Conservation (phyloP, 495 filamentous ascomycete species). For the Talaromyces adpressus region DNA sequence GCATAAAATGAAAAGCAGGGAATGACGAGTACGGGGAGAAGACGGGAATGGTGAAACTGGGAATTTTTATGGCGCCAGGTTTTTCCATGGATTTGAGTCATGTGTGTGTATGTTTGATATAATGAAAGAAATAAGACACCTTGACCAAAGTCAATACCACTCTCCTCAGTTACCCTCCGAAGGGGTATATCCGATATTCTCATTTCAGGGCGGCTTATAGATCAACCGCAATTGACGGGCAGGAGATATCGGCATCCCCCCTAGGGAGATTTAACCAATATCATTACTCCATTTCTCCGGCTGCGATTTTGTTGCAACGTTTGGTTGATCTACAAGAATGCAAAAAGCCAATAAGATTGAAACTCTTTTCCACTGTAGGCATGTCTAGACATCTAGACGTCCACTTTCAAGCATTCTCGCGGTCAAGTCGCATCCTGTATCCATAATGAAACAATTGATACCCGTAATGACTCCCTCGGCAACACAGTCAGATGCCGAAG, state of each 20-base stretch:
- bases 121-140: constrained; percentile 1
- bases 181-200: background rate
- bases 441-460: background rate
- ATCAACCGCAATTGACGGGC: background rate
- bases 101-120: constrained; percentile 2
- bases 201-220: background rate
- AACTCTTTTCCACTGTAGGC: background rate
- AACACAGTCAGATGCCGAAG: background rate
- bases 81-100: background rate
- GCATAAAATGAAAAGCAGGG: constrained; percentile 3
- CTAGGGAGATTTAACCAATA: background rate
- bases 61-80: constrained; percentile 3
- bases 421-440: background rate
- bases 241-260: background rate
- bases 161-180: background rate
- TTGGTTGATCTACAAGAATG: background rate
- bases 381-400: background rate
- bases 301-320: background rate
- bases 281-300: background rate
- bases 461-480: background rate
- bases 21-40: background rate
- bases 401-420: background rate
- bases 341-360: background rate
- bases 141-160: background rate
- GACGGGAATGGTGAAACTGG: background rate